Percentiles rank a stretch among this genome's conserved stretches.
These are phyloP conservation scores for Aspergillus persii DNA, from an alignment of 2,329 filamentous ascomycete species.

Conservation along the genomic window DNA sequence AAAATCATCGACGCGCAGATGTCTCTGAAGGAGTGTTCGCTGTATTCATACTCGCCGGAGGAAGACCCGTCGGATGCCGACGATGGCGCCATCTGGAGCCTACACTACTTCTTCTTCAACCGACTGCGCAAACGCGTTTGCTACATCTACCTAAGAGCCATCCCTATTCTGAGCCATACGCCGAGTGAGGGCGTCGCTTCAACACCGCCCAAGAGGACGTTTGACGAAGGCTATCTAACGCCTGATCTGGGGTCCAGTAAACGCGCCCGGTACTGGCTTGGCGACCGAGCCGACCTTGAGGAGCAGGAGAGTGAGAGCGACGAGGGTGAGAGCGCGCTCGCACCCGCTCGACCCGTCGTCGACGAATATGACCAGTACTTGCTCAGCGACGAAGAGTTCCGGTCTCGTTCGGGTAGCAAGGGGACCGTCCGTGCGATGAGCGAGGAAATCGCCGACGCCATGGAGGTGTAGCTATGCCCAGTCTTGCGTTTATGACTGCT, in stretches of 20 bases:
- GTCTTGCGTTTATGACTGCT: conserved; percentile 7
- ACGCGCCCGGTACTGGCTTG: conserved; percentile 84
- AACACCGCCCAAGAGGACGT: conserved; percentile 46
- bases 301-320: conserved; percentile 44
- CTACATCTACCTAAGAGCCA: conserved; percentile 88
- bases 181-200: conserved; percentile 48
- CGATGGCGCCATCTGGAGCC: conserved; percentile 89
- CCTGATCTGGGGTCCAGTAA: conserved; percentile 66
- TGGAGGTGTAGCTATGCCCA: conserved; percentile 46
- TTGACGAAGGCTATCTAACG: conserved; percentile 50
- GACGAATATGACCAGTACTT: conserved; percentile 45
- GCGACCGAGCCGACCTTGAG: conserved; percentile 55
- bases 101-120: conserved; percentile 98
- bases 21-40: conserved; percentile 80
- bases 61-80: conserved; percentile 92
- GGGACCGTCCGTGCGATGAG: conserved; percentile 52
- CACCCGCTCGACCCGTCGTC: conserved; percentile 26
- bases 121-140: conserved; percentile 86
- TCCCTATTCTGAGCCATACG: conserved; percentile 68
- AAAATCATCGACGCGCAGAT: conserved; percentile 90
- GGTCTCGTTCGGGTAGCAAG: conserved; percentile 39
- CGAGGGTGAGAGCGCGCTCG: conserved; percentile 27
- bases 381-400: conserved; percentile 45
- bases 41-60: conserved; percentile 85
- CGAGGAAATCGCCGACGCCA: conserved; percentile 52